Evolutionary conservation across 768 basidiomycete genomes (phyloP).

Genomic region (Lactarius hengduanensis): DNA sequence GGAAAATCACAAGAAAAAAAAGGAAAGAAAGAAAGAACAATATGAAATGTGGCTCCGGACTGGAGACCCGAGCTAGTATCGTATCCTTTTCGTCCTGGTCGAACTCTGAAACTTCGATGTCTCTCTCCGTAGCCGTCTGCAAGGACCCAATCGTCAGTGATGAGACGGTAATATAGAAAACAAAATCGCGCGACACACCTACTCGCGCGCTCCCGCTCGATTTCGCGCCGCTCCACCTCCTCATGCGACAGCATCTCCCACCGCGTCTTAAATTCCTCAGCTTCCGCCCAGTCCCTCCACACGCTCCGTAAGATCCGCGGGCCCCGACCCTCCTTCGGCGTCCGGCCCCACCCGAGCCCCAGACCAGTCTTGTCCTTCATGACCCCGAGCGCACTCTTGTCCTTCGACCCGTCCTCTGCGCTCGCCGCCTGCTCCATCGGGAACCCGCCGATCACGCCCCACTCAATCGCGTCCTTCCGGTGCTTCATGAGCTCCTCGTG

Average conservation of each 20-base stretch:
- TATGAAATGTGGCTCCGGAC: not conserved
- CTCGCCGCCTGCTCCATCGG: slow-evolving; percentile 36
- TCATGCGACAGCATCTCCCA: slow-evolving; percentile 86
- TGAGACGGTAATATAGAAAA: not conserved
- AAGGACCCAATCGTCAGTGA: not conserved
- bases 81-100: slow-evolving; percentile 31
- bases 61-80: slow-evolving; percentile 6
- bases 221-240: slow-evolving; percentile 88
- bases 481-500: slow-evolving; percentile 96
- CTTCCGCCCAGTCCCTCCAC: slow-evolving; percentile 95
- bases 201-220: slow-evolving; percentile 83
- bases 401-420: slow-evolving; percentile 40
- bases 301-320: slow-evolving; percentile 82
- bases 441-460: slow-evolving; percentile 78
- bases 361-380: slow-evolving; percentile 82
- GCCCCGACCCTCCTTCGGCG: slow-evolving; percentile 74
- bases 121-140: slow-evolving; percentile 59
- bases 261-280: slow-evolving; percentile 84
- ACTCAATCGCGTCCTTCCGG: slow-evolving; percentile 92
- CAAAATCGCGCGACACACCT: slow-evolving; percentile 43
- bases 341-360: slow-evolving; percentile 72
- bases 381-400: slow-evolving; percentile 52
- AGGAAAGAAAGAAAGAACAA: not conserved
- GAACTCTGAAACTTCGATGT: slow-evolving; percentile 62
- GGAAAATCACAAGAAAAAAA: not conserved